Base-by-base conservation (phyloP, 2,329 filamentous ascomycete genomes). In the Pleomassaria siparia region DNA sequence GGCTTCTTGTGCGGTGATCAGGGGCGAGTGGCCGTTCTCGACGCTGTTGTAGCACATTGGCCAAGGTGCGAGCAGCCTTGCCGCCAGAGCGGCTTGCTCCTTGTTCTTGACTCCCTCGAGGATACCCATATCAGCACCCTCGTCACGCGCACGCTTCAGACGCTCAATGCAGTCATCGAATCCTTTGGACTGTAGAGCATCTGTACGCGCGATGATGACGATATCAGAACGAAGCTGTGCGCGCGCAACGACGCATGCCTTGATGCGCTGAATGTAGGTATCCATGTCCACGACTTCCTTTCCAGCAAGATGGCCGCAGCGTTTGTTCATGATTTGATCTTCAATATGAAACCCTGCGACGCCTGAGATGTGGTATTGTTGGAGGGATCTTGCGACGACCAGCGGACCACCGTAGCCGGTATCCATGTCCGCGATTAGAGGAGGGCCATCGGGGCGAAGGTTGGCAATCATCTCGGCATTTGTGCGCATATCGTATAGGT, bases 401-500 rank as follows among this genome's bases (percentile, higher is more conserved):
- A 46, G 41, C 12, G 51, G 49, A 2, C 51, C 53, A 24, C 53
- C 80, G 60, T 79, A 82, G 28, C 78, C 78, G 0, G 79, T 81
- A 62, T 82, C 79, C 21, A 76, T 77, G 59, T 83, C 80, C 1
- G 79, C 81, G 28, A 58, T 55, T 13, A 58, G 44, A 24, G 51
- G 62, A 24, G 50, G 62, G 0, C 78, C 67, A 0, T 66, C 60
- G 0, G 76, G 75, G 55, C 82, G 72, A 15, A 85, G 73, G 33
- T 76, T 76, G 41, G 82, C 81, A 49, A 86, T 82, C 80, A 84
- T 85, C 44, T 76, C 74, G 7, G 81, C 82, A 61, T 84, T 79
- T 28, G 71, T 71, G 22, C 74, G 72, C 81, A 86, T 85, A 63
- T 86, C 82, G 55, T 78, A 75, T 16, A 82, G 73, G 1, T 80